Base-by-base conservation (phyloP, 345 rosid species). In the Durio zibethinus region DNA sequence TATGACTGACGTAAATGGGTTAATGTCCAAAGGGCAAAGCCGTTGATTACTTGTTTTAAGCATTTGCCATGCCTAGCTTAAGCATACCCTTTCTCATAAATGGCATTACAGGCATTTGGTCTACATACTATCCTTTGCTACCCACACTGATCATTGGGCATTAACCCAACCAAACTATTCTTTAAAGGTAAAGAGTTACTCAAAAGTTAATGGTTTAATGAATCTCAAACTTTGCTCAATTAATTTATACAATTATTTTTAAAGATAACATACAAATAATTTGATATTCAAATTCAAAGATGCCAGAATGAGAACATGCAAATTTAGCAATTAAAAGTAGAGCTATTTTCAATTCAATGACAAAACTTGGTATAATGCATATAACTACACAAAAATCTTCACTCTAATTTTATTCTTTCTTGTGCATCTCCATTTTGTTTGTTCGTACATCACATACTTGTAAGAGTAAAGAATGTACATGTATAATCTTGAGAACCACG, bases 371-470 rank as follows among this genome's bases (percentile, higher is more conserved):
- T 64, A 62, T 70, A 78, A 76, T 54, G 53, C 81, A 74, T 62
- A 64, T 33, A 14, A 57, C 78, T 78, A 68, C 73, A 76, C 83
- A 76, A 83, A 81, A 79, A 57, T 2, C 36, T 73, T 67, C 82
- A 81, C 80, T 73, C 77, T 80, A 84, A 38, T 47, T 68, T 85
- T 85, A 82, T 84, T 85, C 76, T 23, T 70, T 82, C 40, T 70
- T 73, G 45, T 56, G 77, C 79, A 82, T 80, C 85, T 70, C 60
- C 81, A 71, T 40, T 68, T 85, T 80, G 73, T 25, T 72, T 52
- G 27, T 71, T 73, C 74, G 78, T 77, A 72, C 84, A 79, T 70
- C 73, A 63, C 59, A 74, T 67, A 47, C 67, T 84, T 50, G 47
- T 52, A 52, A 40, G 50, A 82, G 61, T 2, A 64, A 77, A 78